These are phyloP conservation scores for Lodderomyces parapsilosis DNA, from an alignment of 1,139 yeast species.

Conservation along the genomic window DNA sequence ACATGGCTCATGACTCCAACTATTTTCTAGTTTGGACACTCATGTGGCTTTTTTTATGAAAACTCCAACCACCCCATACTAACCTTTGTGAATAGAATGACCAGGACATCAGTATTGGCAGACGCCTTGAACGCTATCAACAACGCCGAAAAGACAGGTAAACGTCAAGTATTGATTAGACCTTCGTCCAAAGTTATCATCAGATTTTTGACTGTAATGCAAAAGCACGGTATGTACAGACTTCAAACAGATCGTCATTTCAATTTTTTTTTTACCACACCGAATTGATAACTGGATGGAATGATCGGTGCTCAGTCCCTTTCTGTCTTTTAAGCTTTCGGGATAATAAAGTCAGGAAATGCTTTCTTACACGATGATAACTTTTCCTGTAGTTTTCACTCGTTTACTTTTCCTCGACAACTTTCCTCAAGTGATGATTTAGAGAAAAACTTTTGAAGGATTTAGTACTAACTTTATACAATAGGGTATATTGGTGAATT, in stretches of 20 bases:
- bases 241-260: not conserved
- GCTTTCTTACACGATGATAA: conserved; percentile 71
- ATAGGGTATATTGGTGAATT: conserved; percentile 93
- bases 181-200: conserved; percentile 98
- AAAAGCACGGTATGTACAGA: conserved; percentile 59
- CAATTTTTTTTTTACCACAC: conserved; percentile 22
- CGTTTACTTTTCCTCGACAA: conserved; percentile 83
- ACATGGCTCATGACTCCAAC: conserved; percentile 35
- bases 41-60: conserved; percentile 28
- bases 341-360: conserved; percentile 65
- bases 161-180: conserved; percentile 98
- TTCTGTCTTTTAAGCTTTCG: conserved; percentile 98
- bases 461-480: conserved; percentile 11
- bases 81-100: conserved; percentile 50
- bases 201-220: conserved; percentile 96
- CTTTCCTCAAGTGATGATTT: not conserved
- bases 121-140: conserved; percentile 98
- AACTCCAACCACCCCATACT: conserved; percentile 11
- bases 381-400: conserved; percentile 28
- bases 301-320: conserved; percentile 86
- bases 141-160: conserved; percentile 99
- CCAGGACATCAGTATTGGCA: conserved; percentile 98
- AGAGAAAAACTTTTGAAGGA: not conserved
- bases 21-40: conserved; percentile 30
- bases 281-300: conserved; percentile 98